phyloP scores from a whole-genome alignment of 2,329 filamentous ascomycete species.

The Diaporthe eres region DNA sequence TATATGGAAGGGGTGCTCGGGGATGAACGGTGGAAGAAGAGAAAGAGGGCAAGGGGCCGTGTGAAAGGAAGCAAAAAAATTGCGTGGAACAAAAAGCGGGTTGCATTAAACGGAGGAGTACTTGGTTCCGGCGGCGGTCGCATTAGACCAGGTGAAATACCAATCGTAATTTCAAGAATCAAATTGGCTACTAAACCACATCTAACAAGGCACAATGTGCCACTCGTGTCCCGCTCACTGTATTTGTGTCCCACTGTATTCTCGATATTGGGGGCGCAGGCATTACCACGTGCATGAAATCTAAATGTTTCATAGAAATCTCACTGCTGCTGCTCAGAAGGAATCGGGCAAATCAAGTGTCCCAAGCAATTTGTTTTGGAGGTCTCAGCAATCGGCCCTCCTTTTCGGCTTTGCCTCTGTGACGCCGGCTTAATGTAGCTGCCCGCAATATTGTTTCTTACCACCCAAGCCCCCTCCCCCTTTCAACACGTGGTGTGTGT shows the following conservation, averaged over 20 bases:
- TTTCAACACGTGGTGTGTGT: not conserved
- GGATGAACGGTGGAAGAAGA: no score
- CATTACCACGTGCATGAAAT: not conserved
- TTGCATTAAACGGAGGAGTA: constrained; percentile 31
- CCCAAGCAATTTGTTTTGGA: constrained; percentile 14
- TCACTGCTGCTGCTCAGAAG: not conserved
- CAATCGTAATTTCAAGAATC: constrained; percentile 29
- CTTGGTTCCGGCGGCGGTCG: constrained; percentile 27
- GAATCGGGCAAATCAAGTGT: not conserved
- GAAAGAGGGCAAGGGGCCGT: not conserved
- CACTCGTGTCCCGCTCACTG: no score
- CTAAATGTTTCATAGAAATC: not conserved
- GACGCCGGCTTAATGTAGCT: not conserved
- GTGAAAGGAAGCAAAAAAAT: not conserved
- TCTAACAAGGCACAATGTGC: not conserved
- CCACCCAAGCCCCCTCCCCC: not conserved
- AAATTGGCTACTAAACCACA: constrained; percentile 19
- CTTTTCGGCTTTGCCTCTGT: not conserved
- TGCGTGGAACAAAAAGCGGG: constrained; percentile 23
- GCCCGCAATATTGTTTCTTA: not conserved
- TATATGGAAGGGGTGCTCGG: not conserved
- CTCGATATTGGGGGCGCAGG: not conserved
- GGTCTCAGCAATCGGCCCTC: not conserved
- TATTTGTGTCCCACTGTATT: no score
- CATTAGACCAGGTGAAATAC: constrained; percentile 31